Evolutionary conservation across 2,329 filamentous ascomycete genomes (phyloP), one percentile per base, ranked within the genome.

Genomic region (Plectosphaerella cucumerina): DNA sequence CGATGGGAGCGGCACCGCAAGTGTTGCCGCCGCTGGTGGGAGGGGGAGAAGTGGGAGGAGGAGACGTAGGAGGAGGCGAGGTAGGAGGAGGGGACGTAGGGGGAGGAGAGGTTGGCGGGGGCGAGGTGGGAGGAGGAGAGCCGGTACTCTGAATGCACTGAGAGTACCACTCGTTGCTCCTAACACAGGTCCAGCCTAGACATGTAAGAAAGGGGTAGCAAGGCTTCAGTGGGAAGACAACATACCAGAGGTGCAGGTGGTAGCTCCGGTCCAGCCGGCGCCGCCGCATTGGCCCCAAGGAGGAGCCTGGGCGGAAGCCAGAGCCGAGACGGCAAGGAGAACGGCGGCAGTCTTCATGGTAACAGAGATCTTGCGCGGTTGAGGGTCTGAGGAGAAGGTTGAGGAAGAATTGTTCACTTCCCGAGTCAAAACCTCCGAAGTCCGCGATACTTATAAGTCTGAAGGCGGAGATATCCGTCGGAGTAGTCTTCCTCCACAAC

Each of bases 271-370:
- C 49, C 53, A 57, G 18, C 53, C 53, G 37, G 53, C 21, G 17
- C 59, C 59, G 49, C 59, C 59, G 48, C 70, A 73, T 56, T 72
- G 69, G n/a, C 61, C 67, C 53, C 61, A 72, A 42, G 59, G 60
- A 10, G 59, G 35, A 21, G 37, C 34, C 18, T 48, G 47, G 22
- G 47, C 47, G 10, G 39, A 35, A n/a, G 33, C 41, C 17, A 17
- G 6, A 0, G 26, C 48, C 1, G 46, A 21, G 21, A 52, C 18
- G 39, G 31, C 52, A 6, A 52, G n/a, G 6, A 53, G 21, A 15
- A 44, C 46, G n/a, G 33, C 22, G 49, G 37, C 37, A 35, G 37
- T 48, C 20, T 33, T 26, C n/a, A 41, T 26, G 17, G 37, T 42
- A 18, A 18, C 17, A 47, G 26, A 21, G 45, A 20, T 39, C 8